A percentile compares a stretch with the other conserved stretches of the same genome.
These are phyloP conservation scores for Pulveroboletus frians DNA, from an alignment of 768 basidiomycete species.

Conservation along the genomic window DNA sequence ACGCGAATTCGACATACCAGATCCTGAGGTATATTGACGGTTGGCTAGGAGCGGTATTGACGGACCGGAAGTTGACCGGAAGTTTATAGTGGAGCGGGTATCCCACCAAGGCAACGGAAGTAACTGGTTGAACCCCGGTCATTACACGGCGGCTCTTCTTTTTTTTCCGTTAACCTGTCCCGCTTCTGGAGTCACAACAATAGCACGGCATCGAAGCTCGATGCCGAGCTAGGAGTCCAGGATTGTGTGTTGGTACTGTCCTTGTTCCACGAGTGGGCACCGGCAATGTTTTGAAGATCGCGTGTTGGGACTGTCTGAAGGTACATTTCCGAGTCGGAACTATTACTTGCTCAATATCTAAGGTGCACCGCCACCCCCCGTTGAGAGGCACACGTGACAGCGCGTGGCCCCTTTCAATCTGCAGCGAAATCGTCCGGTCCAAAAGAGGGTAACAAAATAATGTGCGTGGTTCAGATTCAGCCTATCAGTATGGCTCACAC, in stretches of 20 bases:
- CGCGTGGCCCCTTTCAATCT: too few relatives aligned
- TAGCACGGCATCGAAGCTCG: neutral
- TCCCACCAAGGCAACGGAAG: neutral
- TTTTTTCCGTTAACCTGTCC: neutral
- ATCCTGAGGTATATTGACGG: neutral
- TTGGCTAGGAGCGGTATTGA: conserved; percentile 2
- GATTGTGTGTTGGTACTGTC: too few relatives aligned
- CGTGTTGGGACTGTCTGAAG: neutral
- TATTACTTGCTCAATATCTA: neutral
- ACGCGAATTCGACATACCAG: neutral
- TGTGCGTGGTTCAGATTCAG: too few relatives aligned
- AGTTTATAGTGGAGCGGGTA: neutral
- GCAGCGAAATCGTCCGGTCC: too few relatives aligned
- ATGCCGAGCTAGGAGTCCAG: neutral
- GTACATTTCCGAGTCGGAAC: too few relatives aligned
- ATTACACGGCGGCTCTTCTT: neutral
- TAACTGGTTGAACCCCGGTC: neutral
- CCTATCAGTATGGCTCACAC: too few relatives aligned
- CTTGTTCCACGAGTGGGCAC: neutral
- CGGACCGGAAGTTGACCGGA: neutral
- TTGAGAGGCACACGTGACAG: too few relatives aligned
- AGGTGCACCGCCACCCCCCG: too few relatives aligned
- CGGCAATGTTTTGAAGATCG: neutral
- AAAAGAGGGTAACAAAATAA: too few relatives aligned
- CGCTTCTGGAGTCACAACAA: neutral